These are phyloP conservation scores for Hansenula lynferdii DNA, from an alignment of 1,139 yeast species.

Conservation along the genomic window DNA sequence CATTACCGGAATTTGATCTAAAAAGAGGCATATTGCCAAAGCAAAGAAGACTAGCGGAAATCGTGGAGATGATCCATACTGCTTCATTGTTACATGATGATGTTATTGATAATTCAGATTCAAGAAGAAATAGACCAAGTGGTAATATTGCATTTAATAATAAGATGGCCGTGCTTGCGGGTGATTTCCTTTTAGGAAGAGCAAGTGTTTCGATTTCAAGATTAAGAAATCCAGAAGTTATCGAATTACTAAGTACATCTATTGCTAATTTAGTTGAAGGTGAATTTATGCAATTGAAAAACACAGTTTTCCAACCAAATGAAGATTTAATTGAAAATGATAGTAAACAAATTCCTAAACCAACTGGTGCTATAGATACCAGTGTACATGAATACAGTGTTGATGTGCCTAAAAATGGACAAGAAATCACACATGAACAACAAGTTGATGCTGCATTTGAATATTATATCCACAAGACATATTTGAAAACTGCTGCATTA, in stretches of 20 bases:
- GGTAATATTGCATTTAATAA: conserved; percentile 94
- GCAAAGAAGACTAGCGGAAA: conserved; percentile 92
- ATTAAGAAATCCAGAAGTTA: conserved; percentile 93
- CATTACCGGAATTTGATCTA: conserved; percentile 57
- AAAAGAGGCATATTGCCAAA: conserved; percentile 78
- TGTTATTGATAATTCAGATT: conserved; percentile 89
- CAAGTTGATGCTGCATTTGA: conserved; percentile 87
- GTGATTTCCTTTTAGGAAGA: conserved; percentile 90
- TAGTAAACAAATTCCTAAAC: conserved; percentile 46
- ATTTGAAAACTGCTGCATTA: conserved; percentile 88
- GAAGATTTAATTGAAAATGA: conserved; percentile 44
- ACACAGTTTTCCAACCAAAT: conserved; percentile 64
- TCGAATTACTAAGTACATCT: conserved; percentile 89
- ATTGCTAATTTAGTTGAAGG: conserved; percentile 98
- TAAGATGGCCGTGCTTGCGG: conserved; percentile 97
- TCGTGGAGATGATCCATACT: conserved; percentile 97
- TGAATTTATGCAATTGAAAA: conserved; percentile 96
- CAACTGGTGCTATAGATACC: conserved; percentile 62
- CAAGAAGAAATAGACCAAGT: conserved; percentile 85
- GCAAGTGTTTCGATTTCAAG: conserved; percentile 96
- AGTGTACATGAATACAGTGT: conserved; percentile 58
- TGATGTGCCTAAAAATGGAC: conserved; percentile 18
- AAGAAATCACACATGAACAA: conserved; percentile 57
- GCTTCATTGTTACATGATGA: conserved; percentile 97
- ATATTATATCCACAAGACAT: conserved; percentile 91